Conservation (phyloP, 768 basidiomycete species). For the Mrakia gelida region DNA sequence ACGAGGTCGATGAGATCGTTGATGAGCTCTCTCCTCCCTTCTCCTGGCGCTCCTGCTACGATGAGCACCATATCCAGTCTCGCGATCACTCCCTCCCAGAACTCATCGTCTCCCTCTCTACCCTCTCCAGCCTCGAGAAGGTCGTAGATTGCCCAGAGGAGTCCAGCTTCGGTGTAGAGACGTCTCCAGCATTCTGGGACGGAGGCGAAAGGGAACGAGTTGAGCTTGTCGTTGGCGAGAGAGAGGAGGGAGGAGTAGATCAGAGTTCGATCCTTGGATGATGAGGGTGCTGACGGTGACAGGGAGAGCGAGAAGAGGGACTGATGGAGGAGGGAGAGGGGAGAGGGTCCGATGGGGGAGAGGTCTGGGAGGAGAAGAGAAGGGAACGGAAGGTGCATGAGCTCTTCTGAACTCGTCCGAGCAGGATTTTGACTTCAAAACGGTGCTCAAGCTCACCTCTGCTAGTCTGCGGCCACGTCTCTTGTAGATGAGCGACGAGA, state of each 20-base stretch:
- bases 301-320: neutral
- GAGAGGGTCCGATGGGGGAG: conserved; percentile 4
- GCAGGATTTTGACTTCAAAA: no score
- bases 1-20: conserved; percentile 58
- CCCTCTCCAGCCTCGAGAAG: conserved; percentile 15
- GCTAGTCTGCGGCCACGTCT: neutral
- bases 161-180: conserved; percentile 69
- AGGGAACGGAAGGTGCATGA: neutral
- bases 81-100: conserved; percentile 51
- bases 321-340: conserved; percentile 9
- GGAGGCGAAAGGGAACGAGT: conserved; percentile 43
- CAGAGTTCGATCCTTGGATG: neutral
- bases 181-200: conserved; percentile 56
- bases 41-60: conserved; percentile 70
- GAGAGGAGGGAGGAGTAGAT: conserved; percentile 46
- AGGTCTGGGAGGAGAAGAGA: neutral
- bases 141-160: conserved; percentile 49
- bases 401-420: neutral
- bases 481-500: neutral
- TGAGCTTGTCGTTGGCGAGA: conserved; percentile 54
- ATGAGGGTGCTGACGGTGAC: neutral
- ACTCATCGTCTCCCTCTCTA: neutral
- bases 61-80: conserved; percentile 76
- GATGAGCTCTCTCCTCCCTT: conserved; percentile 59
- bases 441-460: neutral